These are phyloP conservation scores for Pichia heedii DNA, from an alignment of 805 yeast genomes.

Conservation along the genomic window DNA sequence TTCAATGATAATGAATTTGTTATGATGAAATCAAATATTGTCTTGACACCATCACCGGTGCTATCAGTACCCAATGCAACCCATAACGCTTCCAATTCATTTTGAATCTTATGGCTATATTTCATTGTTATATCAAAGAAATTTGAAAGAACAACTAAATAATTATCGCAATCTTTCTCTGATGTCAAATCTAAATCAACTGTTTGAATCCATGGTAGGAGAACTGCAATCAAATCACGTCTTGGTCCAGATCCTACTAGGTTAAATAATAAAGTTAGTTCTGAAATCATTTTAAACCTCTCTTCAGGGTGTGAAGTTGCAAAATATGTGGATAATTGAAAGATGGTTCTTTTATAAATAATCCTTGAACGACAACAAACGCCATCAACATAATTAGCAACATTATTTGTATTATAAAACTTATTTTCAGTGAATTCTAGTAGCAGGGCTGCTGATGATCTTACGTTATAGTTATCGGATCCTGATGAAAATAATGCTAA, in stretches of 20 bases:
- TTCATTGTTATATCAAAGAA: conserved; percentile 78
- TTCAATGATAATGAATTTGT: conserved; percentile 59
- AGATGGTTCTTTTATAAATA: conserved; percentile 79
- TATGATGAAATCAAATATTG: conserved; percentile 62
- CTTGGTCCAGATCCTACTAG: conserved; percentile 50
- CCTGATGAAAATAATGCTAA: conserved; percentile 75
- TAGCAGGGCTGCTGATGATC: conserved; percentile 67
- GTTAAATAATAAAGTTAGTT: conserved; percentile 61
- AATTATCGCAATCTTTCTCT: conserved; percentile 24
- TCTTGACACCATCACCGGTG: conserved; percentile 53
- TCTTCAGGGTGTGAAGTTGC: conserved; percentile 54
- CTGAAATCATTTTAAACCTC: conserved; percentile 56
- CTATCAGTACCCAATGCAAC: conserved; percentile 78
- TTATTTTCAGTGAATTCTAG: conserved; percentile 56
- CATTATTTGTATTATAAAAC: conserved; percentile 43
- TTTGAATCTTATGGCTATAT: conserved; percentile 63
- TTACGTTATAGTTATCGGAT: conserved; percentile 54
- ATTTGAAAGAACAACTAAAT: conserved; percentile 68
- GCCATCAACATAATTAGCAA: conserved; percentile 56
- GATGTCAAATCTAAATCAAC: conserved; percentile 45
- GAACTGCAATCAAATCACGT: conserved; percentile 68
- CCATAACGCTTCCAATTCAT: conserved; percentile 93
- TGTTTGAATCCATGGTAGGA: conserved; percentile 89
- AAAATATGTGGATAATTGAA: conserved; percentile 66
- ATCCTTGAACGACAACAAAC: conserved; percentile 69